These are phyloP conservation scores for Kazachstania sp. DNA, from an alignment of 1,139 yeast species.

Conservation along the genomic window DNA sequence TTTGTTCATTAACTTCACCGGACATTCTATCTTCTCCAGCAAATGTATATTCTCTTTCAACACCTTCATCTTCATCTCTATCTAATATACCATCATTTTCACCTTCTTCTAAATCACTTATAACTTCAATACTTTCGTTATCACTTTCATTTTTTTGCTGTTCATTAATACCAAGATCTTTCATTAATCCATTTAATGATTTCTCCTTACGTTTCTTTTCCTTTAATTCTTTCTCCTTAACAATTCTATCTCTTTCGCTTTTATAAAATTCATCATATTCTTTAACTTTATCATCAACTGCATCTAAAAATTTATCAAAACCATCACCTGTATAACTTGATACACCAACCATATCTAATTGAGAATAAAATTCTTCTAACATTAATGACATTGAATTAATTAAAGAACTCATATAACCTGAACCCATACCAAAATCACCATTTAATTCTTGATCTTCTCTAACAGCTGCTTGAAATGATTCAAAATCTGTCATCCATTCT, in stretches of 20 bases:
- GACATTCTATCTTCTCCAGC: conserved; percentile 54
- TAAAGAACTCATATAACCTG: conserved; percentile 91
- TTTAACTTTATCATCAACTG: conserved; percentile 78
- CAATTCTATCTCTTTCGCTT: conserved; percentile 76
- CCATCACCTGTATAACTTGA: conserved; percentile 92
- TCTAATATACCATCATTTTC: conserved; percentile 56
- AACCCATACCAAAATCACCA: conserved; percentile 57
- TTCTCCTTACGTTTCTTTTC: conserved; percentile 67
- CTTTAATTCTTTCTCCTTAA: conserved; percentile 67
- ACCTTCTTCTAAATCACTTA: conserved; percentile 57
- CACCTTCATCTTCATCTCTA: conserved; percentile 53
- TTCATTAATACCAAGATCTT: conserved; percentile 61
- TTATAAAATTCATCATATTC: conserved; percentile 80
- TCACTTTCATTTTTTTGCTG: conserved; percentile 16
- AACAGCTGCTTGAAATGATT: conserved; percentile 75
- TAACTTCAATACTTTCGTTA: conserved; percentile 45
- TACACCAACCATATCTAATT: conserved; percentile 83
- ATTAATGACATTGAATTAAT: conserved; percentile 92
- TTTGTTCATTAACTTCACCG: conserved; percentile 46
- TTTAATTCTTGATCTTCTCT: conserved; percentile 52
- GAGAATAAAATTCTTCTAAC: conserved; percentile 93
- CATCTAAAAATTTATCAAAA: conserved; percentile 76
- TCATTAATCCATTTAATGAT: conserved; percentile 65
- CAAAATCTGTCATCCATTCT: conserved; percentile 98
- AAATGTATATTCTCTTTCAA: conserved; percentile 63